phyloP scores from a whole-genome alignment of 805 yeast genomes.

The Cyberlindnera veronae region DNA sequence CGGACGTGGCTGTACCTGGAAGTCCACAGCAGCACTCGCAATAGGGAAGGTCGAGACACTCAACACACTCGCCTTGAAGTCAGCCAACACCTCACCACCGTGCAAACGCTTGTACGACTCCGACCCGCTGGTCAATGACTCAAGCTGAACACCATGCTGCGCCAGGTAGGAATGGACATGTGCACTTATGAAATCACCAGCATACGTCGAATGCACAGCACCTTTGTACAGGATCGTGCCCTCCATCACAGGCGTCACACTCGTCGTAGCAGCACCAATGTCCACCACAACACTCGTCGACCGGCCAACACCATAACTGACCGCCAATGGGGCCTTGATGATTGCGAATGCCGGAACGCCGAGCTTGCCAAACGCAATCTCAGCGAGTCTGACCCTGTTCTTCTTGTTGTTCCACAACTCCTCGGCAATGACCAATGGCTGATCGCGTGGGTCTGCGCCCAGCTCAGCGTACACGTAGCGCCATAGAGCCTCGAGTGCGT shows the following conservation, averaged over 20 bases:
- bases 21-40: slow-evolving; percentile 31
- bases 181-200: slow-evolving; percentile 78
- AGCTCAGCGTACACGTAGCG: slow-evolving; percentile 52
- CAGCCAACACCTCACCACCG: slow-evolving; percentile 41
- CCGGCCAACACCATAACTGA: slow-evolving; percentile 73
- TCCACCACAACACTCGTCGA: slow-evolving; percentile 79
- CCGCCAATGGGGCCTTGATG: slow-evolving; percentile 73
- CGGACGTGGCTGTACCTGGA: slow-evolving; percentile 35
- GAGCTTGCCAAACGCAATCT: slow-evolving; percentile 71
- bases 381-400: slow-evolving; percentile 54
- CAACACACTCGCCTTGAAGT: slow-evolving; percentile 44
- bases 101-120: slow-evolving; percentile 37
- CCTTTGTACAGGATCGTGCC: slow-evolving; percentile 70
- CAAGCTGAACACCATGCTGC: slow-evolving; percentile 19
- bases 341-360: slow-evolving; percentile 75
- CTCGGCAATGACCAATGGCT: slow-evolving; percentile 61
- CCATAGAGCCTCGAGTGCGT: slow-evolving; percentile 66
- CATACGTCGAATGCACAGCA: slow-evolving; percentile 63
- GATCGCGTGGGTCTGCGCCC: slow-evolving; percentile 53
- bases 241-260: slow-evolving; percentile 74
- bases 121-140: slow-evolving; percentile 26
- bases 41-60: slow-evolving; percentile 39
- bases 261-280: slow-evolving; percentile 64
- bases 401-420: slow-evolving; percentile 67
- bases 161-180: slow-evolving; percentile 52